A percentile compares a stretch with the other conserved stretches of the same genome.
Evolutionary conservation across 108 stramenopile species (phyloP).

Genomic region (Fistulifera pelliculosa): DNA sequence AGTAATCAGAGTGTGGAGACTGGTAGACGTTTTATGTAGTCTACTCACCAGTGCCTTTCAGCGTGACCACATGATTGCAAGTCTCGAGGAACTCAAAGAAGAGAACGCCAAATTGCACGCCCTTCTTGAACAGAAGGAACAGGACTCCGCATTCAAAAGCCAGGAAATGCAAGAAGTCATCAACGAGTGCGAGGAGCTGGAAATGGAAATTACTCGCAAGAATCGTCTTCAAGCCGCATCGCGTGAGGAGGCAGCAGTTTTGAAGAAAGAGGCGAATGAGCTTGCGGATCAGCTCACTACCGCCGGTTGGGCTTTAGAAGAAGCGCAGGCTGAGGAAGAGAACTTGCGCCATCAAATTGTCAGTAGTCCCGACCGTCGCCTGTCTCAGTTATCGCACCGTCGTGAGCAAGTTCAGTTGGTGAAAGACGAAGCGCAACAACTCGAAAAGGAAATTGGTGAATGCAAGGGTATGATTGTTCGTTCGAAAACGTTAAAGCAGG

Average conservation of each 20-base stretch:
- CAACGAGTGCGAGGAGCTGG: conserved; percentile 72
- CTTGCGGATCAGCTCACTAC: conserved; percentile 76
- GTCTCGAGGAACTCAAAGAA: conserved; percentile 53
- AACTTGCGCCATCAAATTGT: conserved; percentile 57
- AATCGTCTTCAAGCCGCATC: conserved; percentile 73
- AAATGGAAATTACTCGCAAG: conserved; percentile 64
- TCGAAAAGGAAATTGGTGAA: conserved; percentile 9
- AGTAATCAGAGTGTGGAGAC: neutral
- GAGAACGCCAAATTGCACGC: conserved; percentile 46
- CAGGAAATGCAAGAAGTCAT: conserved; percentile 51
- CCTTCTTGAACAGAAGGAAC: conserved; percentile 29
- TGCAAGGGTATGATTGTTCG: conserved; percentile 14
- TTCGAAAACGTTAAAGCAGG: conserved; percentile 20
- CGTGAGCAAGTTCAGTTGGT: conserved; percentile 35
- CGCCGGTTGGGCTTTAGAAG: conserved; percentile 57
- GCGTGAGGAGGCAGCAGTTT: conserved; percentile 60
- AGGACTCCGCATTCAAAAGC: conserved; percentile 25
- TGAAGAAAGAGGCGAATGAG: conserved; percentile 71
- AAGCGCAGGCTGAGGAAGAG: conserved; percentile 57
- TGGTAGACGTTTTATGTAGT: neutral
- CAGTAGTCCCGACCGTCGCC: conserved; percentile 56
- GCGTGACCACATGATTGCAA: conserved; percentile 46
- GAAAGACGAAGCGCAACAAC: conserved; percentile 22
- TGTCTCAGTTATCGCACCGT: conserved; percentile 13
- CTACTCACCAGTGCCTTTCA: conserved; percentile 4